Evolutionary conservation across 2,329 filamentous ascomycete species (phyloP).

Genomic region (Neopestalotiopsis rosae): DNA sequence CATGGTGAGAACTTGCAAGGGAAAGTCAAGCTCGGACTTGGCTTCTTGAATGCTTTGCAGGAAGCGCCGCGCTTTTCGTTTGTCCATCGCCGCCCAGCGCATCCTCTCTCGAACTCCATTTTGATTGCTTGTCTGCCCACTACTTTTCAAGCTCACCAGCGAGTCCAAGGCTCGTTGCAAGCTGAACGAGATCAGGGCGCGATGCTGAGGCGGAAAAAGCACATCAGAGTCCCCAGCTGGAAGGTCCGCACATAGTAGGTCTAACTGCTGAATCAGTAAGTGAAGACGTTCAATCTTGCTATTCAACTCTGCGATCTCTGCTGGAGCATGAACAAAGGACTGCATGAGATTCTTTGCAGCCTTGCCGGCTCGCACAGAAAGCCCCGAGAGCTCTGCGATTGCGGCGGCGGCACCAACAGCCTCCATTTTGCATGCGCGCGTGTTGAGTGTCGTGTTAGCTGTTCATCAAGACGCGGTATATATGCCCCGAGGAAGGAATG

Average conservation of each 20-base stretch:
- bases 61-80: background rate
- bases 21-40: background rate
- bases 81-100: background rate
- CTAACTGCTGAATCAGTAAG: background rate
- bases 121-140: background rate
- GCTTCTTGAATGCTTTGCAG: background rate
- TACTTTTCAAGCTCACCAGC: background rate
- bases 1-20: background rate
- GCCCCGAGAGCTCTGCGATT: background rate
- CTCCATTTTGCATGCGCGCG: background rate
- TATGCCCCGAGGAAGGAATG: background rate
- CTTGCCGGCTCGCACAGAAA: background rate
- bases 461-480: background rate
- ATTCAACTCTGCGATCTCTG: background rate
- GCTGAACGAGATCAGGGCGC: background rate
- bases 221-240: background rate
- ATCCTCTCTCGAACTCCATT: background rate
- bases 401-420: background rate
- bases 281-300: background rate
- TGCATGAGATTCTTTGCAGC: background rate
- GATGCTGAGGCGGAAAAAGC: background rate
- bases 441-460: background rate
- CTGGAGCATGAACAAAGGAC: background rate
- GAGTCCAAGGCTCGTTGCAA: background rate
- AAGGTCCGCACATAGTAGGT: background rate